A percentile compares a stretch with the other conserved stretches of the same genome.
phyloP scores from a whole-genome alignment of 2,329 filamentous ascomycete genomes.

The Xylariaceae sp. region DNA sequence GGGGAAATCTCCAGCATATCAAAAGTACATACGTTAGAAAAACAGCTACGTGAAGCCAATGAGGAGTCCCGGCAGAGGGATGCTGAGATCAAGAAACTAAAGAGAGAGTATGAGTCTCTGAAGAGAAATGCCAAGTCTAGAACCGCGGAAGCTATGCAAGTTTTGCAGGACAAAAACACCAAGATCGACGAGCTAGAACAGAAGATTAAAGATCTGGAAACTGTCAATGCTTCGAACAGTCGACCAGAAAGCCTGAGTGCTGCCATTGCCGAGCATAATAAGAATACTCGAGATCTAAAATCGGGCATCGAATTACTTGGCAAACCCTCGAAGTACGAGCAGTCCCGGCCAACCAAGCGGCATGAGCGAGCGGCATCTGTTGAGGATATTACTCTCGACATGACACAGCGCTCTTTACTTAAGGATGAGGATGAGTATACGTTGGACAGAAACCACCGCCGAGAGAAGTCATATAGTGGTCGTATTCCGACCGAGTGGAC shows the following conservation, averaged over 20 bases:
- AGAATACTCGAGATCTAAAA: slow-evolving; percentile 34
- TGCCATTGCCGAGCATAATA: slow-evolving; percentile 28
- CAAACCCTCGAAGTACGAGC: slow-evolving; percentile 33
- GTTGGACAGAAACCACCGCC: background rate
- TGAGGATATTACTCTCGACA: slow-evolving; percentile 38
- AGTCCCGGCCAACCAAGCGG: slow-evolving; percentile 16
- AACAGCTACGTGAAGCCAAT: slow-evolving; percentile 50
- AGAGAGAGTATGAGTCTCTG: slow-evolving; percentile 59
- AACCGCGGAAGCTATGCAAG: slow-evolving; percentile 60
- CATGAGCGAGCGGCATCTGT: slow-evolving; percentile 33
- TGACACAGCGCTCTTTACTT: slow-evolving; percentile 35
- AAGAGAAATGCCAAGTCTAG: slow-evolving; percentile 59
- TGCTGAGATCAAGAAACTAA: slow-evolving; percentile 55
- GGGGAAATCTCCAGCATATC: slow-evolving; percentile 34
- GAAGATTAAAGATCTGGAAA: slow-evolving; percentile 55
- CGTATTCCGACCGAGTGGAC: slow-evolving; percentile 34
- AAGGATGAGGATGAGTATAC: slow-evolving; percentile 21
- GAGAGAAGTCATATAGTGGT: slow-evolving; percentile 2
- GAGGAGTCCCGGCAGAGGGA: slow-evolving; percentile 56
- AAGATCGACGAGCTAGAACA: slow-evolving; percentile 63
- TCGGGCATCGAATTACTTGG: slow-evolving; percentile 36
- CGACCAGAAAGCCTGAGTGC: slow-evolving; percentile 21
- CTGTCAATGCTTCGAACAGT: slow-evolving; percentile 24
- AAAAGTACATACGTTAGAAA: slow-evolving; percentile 47
- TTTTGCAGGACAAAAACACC: slow-evolving; percentile 61